Evolutionary conservation across 2,329 filamentous ascomycete species (phyloP).

Genomic region (Bipolaris victoriae): DNA sequence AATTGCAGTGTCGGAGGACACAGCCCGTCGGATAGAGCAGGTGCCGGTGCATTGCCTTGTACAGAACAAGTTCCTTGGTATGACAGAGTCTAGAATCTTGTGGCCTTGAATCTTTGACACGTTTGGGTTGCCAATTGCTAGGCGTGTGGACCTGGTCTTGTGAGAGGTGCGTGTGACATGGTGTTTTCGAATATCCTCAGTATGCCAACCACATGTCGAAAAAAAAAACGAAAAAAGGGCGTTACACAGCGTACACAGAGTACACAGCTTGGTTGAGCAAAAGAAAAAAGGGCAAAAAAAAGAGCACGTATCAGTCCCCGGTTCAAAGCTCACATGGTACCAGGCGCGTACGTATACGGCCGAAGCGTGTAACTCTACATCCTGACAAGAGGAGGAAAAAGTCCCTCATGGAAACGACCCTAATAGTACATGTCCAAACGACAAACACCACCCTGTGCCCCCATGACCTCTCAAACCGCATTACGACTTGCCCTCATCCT

Average conservation of each 20-base stretch:
- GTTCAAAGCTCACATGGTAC: slow-evolving; percentile 1
- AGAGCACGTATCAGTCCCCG: background rate
- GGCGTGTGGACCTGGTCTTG: background rate
- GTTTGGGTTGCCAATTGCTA: background rate
- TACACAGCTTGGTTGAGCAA: background rate
- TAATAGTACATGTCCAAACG: slow-evolving; percentile 6
- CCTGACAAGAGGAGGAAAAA: too few relatives aligned
- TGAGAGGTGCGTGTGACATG: too few relatives aligned
- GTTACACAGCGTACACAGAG: background rate
- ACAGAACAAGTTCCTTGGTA: too few relatives aligned
- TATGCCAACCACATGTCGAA: background rate
- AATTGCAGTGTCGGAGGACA: background rate
- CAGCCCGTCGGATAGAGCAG: slow-evolving; percentile 3
- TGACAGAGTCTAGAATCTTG: too few relatives aligned
- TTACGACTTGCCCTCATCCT: slow-evolving; percentile 29
- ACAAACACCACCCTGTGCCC: slow-evolving; percentile 11
- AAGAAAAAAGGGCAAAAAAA: background rate
- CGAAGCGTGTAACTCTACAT: background rate
- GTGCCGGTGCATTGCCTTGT: background rate
- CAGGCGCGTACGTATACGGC: background rate
- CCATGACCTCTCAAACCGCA: slow-evolving; percentile 23
- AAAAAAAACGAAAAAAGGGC: background rate
- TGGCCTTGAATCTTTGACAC: background rate
- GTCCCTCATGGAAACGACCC: slow-evolving; percentile 2
- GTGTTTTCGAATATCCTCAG: background rate